Percentiles rank a stretch among this genome's conserved stretches.
Conservation (phyloP, 352 stramenopile genomes). For the Thalassiosira pacifica region DNA sequence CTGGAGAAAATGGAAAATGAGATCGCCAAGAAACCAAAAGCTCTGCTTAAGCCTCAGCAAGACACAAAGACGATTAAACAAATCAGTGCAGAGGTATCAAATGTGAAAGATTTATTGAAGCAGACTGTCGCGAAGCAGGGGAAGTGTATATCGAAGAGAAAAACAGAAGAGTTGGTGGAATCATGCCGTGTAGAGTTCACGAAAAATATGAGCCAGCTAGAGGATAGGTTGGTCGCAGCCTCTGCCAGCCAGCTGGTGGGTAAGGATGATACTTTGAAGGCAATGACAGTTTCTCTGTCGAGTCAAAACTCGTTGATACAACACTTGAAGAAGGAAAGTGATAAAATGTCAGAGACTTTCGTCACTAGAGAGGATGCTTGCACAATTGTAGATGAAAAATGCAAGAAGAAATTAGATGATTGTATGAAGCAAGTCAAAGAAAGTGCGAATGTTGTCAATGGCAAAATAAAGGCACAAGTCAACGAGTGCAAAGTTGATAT, state of each 20-base stretch:
- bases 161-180: slow-evolving; percentile 15
- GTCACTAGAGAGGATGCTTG: slow-evolving; percentile 20
- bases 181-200: slow-evolving; percentile 1
- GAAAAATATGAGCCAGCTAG: slow-evolving; percentile 19
- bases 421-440: slow-evolving; percentile 1
- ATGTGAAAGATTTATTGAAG: slow-evolving; percentile 31
- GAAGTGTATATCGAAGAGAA: slow-evolving; percentile 30
- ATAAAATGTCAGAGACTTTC: slow-evolving; percentile 16
- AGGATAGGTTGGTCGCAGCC: slow-evolving; percentile 3
- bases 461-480: not conserved
- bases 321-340: slow-evolving; percentile 20
- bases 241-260: not conserved
- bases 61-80: slow-evolving; percentile 19
- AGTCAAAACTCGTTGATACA: not conserved
- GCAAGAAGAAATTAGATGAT: slow-evolving; percentile 7
- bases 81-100: slow-evolving; percentile 27
- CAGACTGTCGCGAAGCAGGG: slow-evolving; percentile 1
- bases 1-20: slow-evolving; percentile 8
- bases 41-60: not conserved
- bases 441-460: not conserved
- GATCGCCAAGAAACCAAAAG: slow-evolving; percentile 1
- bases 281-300: slow-evolving; percentile 7
- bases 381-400: not conserved
- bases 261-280: slow-evolving; percentile 4
- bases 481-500: not conserved